Percentiles rank a stretch among this genome's conserved stretches.
phyloP scores from a whole-genome alignment of 139 green algal species.

The Chlorokybus atmophyticus region DNA sequence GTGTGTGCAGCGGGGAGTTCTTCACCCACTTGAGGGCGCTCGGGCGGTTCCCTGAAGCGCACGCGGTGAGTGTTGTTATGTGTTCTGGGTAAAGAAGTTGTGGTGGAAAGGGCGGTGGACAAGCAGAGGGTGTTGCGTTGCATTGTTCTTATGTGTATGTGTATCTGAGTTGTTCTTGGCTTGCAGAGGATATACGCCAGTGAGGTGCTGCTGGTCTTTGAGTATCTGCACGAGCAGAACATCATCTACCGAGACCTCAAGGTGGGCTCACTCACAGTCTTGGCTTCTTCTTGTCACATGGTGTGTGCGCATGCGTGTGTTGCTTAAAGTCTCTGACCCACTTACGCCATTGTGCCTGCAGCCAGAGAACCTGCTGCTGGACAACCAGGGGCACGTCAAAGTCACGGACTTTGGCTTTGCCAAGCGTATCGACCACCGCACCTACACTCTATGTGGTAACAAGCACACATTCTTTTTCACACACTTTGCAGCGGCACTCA shows the following conservation, averaged over 20 bases:
- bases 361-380: slow-evolving; percentile 69
- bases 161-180: no score
- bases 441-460: slow-evolving; percentile 33
- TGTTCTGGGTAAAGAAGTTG: no score
- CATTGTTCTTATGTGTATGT: no score
- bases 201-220: slow-evolving; percentile 17
- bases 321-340: no score
- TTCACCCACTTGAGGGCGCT: slow-evolving; percentile 41
- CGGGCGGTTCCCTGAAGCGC: slow-evolving; percentile 13
- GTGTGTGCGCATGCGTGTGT: slow-evolving; percentile 61
- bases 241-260: slow-evolving; percentile 27
- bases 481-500: neutral
- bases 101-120: no score
- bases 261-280: slow-evolving; percentile 37
- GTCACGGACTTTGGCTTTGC: slow-evolving; percentile 32
- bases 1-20: slow-evolving; percentile 46
- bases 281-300: no score
- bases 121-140: no score
- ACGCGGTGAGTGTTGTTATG: slow-evolving; percentile 1
- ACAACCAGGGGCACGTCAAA: slow-evolving; percentile 59
- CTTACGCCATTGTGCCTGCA: no score
- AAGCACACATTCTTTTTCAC: neutral
- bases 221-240: slow-evolving; percentile 18
- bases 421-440: slow-evolving; percentile 6
- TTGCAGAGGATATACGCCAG: slow-evolving; percentile 12